Evolutionary conservation across 2,329 filamentous ascomycete genomes (phyloP).

Genomic region (Colletotrichum sp.): DNA sequence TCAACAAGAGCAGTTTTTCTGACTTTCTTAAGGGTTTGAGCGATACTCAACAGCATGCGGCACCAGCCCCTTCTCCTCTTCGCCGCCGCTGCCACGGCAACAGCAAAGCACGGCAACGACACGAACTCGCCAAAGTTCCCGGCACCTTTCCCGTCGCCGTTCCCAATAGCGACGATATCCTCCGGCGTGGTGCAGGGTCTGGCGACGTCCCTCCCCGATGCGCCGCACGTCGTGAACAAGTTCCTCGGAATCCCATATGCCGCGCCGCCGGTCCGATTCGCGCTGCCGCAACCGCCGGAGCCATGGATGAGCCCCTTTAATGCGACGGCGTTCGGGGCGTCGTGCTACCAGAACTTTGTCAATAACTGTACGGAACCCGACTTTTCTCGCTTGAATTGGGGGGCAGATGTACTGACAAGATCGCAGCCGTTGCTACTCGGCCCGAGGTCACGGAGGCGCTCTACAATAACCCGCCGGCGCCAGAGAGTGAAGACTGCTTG

Average conservation of each 20-base stretch:
- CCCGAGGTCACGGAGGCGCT: background rate
- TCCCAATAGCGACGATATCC: background rate
- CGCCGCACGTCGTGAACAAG: conserved; percentile 32
- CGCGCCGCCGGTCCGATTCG: conserved; percentile 46
- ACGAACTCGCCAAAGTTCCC: background rate
- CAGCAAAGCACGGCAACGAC: background rate
- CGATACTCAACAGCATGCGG: background rate
- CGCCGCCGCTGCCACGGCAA: background rate
- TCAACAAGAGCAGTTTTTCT: background rate
- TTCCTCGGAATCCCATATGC: conserved; percentile 61
- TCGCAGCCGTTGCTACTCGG: background rate
- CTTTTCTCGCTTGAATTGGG: rapidly evolving
- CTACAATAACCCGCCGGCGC: background rate
- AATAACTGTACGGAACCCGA: background rate
- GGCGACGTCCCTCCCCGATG: background rate
- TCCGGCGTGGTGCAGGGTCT: background rate
- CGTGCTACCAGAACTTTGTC: background rate
- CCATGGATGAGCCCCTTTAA: background rate
- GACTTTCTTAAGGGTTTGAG: background rate
- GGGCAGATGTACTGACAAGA: background rate
- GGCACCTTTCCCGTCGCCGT: background rate
- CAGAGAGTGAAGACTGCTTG: conserved; percentile 33
- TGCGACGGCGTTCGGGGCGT: background rate
- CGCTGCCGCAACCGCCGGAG: background rate
- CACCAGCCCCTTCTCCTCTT: background rate